Evolutionary conservation across 352 stramenopile genomes (phyloP), one percentile per base, ranked within the genome.

Genomic region (Thraustochytrium striatum): DNA sequence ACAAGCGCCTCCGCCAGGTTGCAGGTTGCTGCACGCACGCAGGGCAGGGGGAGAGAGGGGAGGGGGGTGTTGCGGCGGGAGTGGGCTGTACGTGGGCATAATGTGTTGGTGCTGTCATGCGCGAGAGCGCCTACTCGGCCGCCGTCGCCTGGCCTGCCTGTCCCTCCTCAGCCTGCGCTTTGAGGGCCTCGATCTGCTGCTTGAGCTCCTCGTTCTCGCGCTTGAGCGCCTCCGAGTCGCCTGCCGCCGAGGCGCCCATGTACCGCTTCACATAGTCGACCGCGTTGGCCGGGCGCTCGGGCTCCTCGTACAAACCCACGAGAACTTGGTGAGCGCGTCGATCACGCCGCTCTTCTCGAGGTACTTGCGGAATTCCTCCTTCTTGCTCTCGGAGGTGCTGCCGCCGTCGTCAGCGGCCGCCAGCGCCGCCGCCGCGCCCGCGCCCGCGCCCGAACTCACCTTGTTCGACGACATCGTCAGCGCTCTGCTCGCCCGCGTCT

Each of bases 281-380:
- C 0, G 95, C 93, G 84, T 98, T 97, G n/a, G 87, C 72, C 3
- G 95, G 95, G 44, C 96, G 92, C 73, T 99, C 92, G 9, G 88
- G 87, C 85, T 98, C 95, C 85, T 98, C 93, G 84, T 98, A 98
- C 28, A 98, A 87, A 1, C 92, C 93, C 55, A 98, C 93, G 21
- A 99, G 85, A 25, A 97, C 82, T 98, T 98, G 39, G 95, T 99
- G 13, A 99, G 85, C 25, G 95, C 92, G 86, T 98, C 94, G 43
- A 98, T 95, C 3, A 98, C 94, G 41, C 95, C 95, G 55, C 90
- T 95, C 82, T 98, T 97, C 87, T 99, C 94, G 0, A 99, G 86
- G 83, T 98, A 98, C 83, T 96, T 97, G 81, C 93, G 87, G 85
- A 98, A 99, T 87, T 98, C 95, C 84, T 99, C 93, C 83, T 99